Base-by-base conservation (phyloP, 2,329 filamentous ascomycete genomes). In the Colletotrichum trifolii region DNA sequence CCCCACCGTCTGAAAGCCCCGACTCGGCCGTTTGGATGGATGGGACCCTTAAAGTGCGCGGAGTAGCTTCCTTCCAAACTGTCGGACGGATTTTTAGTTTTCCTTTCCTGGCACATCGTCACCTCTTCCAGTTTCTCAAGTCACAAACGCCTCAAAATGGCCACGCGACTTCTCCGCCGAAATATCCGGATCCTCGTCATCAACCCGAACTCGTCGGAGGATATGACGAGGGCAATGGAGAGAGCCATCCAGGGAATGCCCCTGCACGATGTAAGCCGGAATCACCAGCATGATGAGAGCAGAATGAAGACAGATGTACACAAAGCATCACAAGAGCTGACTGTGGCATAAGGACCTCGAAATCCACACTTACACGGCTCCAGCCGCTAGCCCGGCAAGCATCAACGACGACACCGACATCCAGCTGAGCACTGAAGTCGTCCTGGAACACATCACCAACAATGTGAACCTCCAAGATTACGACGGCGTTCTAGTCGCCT, bases 401-500 rank as follows among this genome's bases (percentile, higher is more conserved):
- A 97, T 97, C 79, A 90, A 97, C 77, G 85, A 92, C 69, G 89
- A 86, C 69, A 77, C 84, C 11, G 92, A 94, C 74, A 90, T 94
- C 6, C 75, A 79, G 2, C 75, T 81, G 54, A 94, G 91, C 69
- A 85, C 88, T 1, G 73, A 84, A 2, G 84, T 87, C 61, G 91
- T 92, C 54, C 79, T 90, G 13, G 78, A 82, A 1, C 81, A 87
- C 64, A 40, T 71, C 46, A 65, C 79, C 12, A 59, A 77, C 40
- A 74, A 40, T 34, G 75, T 67, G 67, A 65, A 77, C 1, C 74
- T 85, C 0, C 64, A 75, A 2, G 71, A 78, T 35, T 88, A 92
- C 75, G 89, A 96, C 73, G 93, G 85, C n/a, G 89, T 96, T 67
- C 84, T 97, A 1, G 85, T 97, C 2, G 94, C 94, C 17, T 97